Evolutionary conservation across 306 rosid genomes (phyloP).

Genomic region (Arachis hypogaea): DNA sequence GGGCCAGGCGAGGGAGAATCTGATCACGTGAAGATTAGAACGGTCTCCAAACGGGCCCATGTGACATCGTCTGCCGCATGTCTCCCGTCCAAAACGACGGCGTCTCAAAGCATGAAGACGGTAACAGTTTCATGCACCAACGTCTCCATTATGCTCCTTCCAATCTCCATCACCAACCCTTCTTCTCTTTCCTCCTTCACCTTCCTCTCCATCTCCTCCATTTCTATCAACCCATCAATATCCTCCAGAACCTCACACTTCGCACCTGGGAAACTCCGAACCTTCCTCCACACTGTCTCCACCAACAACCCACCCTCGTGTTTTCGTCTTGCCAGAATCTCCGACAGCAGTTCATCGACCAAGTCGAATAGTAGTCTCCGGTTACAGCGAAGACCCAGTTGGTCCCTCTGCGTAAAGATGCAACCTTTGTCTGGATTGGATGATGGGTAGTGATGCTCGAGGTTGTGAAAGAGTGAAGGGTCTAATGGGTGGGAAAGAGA

Average conservation of each 20-base stretch:
- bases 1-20: conserved; percentile 27
- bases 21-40: conserved; percentile 59
- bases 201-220: conserved; percentile 52
- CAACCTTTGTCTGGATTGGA: conserved; percentile 24
- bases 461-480: conserved; percentile 62
- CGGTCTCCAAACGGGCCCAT: conserved; percentile 25
- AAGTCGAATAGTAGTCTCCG: conserved; percentile 63
- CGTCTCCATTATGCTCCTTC: conserved; percentile 53
- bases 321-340: conserved; percentile 46
- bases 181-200: conserved; percentile 46
- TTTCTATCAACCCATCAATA: conserved; percentile 68
- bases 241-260: conserved; percentile 74
- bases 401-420: conserved; percentile 14
- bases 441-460: conserved; percentile 45
- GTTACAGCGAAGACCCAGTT: conserved; percentile 50
- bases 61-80: conserved; percentile 42
- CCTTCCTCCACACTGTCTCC: conserved; percentile 53
- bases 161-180: conserved; percentile 65
- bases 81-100: conserved; percentile 41
- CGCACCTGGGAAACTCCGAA: conserved; percentile 58
- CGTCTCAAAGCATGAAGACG: conserved; percentile 34
- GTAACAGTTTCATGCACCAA: conserved; percentile 69
- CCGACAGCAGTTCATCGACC: conserved; percentile 65
- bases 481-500: conserved; percentile 66
- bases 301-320: conserved; percentile 20